phyloP scores from a whole-genome alignment of 2,329 filamentous ascomycete genomes.

The Decorospora gaudefroyi region DNA sequence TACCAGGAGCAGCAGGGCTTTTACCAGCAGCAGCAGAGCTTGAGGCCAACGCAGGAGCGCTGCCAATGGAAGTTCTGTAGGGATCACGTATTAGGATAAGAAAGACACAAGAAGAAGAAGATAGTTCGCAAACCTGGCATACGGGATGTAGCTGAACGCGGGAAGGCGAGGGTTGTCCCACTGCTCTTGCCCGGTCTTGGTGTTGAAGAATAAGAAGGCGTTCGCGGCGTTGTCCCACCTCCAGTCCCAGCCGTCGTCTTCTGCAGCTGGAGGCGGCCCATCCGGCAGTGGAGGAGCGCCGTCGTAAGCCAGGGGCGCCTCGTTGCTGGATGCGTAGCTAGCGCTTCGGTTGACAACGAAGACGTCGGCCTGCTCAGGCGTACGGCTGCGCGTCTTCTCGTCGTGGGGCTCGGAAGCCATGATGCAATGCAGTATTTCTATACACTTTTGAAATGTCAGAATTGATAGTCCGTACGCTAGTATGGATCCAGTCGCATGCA shows the following conservation, averaged over 20 bases:
- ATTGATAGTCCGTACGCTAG: too few species aligned
- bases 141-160: slow-evolving; percentile 17
- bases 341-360: slow-evolving; percentile 13
- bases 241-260: slow-evolving; percentile 76
- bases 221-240: slow-evolving; percentile 72
- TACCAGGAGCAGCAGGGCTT: slow-evolving; percentile 40
- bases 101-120: slow-evolving; percentile 33
- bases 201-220: slow-evolving; percentile 84
- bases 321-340: slow-evolving; percentile 14
- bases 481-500: too few species aligned
- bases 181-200: slow-evolving; percentile 71
- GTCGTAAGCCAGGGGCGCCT: slow-evolving; percentile 33
- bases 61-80: slow-evolving; percentile 29
- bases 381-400: slow-evolving; percentile 14
- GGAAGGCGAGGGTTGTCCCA: slow-evolving; percentile 86
- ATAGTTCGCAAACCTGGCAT: slow-evolving; percentile 47
- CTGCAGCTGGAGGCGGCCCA: slow-evolving; percentile 51
- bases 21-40: slow-evolving; percentile 40
- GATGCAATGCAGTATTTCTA: slow-evolving; percentile 7
- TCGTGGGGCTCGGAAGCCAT: slow-evolving; percentile 23
- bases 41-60: slow-evolving; percentile 37
- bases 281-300: slow-evolving; percentile 52
- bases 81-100: slow-evolving; percentile 39
- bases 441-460: slow-evolving; percentile 25
- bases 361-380: slow-evolving; percentile 11